These are phyloP conservation scores for Rhododendron vialii DNA, from an alignment of 148 eudicot species.

Conservation along the genomic window DNA sequence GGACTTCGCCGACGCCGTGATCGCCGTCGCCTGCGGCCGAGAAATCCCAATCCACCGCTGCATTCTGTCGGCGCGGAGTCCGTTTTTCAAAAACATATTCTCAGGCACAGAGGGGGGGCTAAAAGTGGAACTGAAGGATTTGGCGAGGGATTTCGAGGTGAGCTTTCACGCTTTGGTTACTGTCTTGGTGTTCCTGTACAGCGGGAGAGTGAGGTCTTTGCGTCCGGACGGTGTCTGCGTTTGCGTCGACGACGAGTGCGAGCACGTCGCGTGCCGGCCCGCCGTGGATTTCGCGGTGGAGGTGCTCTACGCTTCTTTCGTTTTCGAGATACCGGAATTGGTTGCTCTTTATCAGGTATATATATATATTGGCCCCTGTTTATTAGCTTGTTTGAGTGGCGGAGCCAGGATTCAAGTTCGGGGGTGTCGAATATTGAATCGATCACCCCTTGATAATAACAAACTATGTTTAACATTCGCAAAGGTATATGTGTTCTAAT, in stretches of 20 bases:
- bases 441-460: too few species aligned
- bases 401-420: too few species aligned
- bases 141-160: slow-evolving; percentile 52
- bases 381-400: too few species aligned
- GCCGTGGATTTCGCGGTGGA: slow-evolving; percentile 61
- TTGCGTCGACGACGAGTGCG: slow-evolving; percentile 73
- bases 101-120: slow-evolving; percentile 20
- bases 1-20: slow-evolving; percentile 54
- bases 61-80: slow-evolving; percentile 57
- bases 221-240: slow-evolving; percentile 50
- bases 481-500: too few species aligned
- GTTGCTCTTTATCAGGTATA: slow-evolving; percentile 76
- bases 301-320: slow-evolving; percentile 59
- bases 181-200: slow-evolving; percentile 64
- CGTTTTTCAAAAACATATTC: slow-evolving; percentile 41
- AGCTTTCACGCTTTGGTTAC: slow-evolving; percentile 59
- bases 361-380: slow-evolving; percentile 8
- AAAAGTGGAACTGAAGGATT: slow-evolving; percentile 54
- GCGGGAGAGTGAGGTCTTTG: slow-evolving; percentile 48
- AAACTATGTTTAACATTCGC: too few species aligned
- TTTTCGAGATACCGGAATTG: slow-evolving; percentile 64
- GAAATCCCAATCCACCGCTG: slow-evolving; percentile 70
- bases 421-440: too few species aligned
- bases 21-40: slow-evolving; percentile 36
- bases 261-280: slow-evolving; percentile 67